A percentile compares a stretch with the other conserved stretches of the same genome.
Evolutionary conservation across 768 basidiomycete genomes (phyloP).

Genomic region (Termitomyces sp.): DNA sequence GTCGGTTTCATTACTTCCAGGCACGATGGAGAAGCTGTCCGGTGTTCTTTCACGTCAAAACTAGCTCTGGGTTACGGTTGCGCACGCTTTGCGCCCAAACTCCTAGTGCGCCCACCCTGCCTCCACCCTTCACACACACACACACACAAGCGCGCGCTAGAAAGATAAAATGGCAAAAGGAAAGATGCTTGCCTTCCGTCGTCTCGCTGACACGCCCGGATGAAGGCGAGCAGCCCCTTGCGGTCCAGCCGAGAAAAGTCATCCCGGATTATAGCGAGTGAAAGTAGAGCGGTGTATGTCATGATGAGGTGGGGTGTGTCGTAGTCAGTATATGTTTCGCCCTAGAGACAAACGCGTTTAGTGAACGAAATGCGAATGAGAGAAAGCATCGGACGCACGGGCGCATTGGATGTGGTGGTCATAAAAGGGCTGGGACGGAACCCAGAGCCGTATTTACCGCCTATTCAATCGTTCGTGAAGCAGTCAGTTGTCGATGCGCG

Average conservation of each 20-base stretch:
- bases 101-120: not conserved
- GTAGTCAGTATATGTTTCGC: slow-evolving; percentile 41
- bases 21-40: slow-evolving; percentile 66
- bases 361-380: not conserved
- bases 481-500: not conserved
- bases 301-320: slow-evolving; percentile 83
- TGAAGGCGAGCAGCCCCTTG: slow-evolving; percentile 56
- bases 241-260: slow-evolving; percentile 71
- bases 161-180: not conserved
- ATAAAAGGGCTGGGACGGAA: slow-evolving; percentile 77
- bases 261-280: slow-evolving; percentile 83
- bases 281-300: slow-evolving; percentile 87
- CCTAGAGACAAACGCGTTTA: slow-evolving; percentile 9
- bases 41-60: slow-evolving; percentile 1
- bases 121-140: no score
- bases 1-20: slow-evolving; percentile 69
- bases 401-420: slow-evolving; percentile 23
- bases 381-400: slow-evolving; percentile 8
- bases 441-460: slow-evolving; percentile 54
- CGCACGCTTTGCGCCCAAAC: not conserved
- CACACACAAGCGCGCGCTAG: not conserved
- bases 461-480: slow-evolving; percentile 25
- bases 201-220: slow-evolving; percentile 65
- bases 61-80: not conserved
- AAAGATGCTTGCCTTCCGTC: slow-evolving; percentile 66